Conservation (phyloP, 2,329 filamentous ascomycete genomes). For the Cryphonectria parasitica region DNA sequence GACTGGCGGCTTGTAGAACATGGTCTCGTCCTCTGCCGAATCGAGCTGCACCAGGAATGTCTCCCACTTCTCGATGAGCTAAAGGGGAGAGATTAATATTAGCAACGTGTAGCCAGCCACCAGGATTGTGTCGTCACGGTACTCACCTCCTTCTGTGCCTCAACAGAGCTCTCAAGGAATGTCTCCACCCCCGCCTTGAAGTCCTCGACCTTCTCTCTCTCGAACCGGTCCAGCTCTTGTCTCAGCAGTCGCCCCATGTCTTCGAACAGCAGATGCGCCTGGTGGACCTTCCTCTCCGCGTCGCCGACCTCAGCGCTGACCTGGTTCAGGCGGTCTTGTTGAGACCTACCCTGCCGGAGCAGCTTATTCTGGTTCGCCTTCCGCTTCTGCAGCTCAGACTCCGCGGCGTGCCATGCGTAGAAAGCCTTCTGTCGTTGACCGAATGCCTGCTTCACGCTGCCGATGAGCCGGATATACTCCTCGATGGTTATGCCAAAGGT, state of each 20-base stretch:
- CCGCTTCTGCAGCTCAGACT: constrained; percentile 88
- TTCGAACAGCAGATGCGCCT: constrained; percentile 87
- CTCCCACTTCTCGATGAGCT: constrained; percentile 90
- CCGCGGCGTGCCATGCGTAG: constrained; percentile 89
- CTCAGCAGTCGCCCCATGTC: constrained; percentile 97
- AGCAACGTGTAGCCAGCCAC: not conserved
- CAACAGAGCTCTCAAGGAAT: constrained; percentile 93
- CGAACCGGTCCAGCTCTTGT: constrained; percentile 88
- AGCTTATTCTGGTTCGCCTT: constrained; percentile 90
- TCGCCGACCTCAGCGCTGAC: constrained; percentile 93
- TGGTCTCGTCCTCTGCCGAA: constrained; percentile 81
- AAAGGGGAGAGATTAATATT: constrained; percentile 30
- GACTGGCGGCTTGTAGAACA: constrained; percentile 68
- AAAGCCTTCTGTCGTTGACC: constrained; percentile 92
- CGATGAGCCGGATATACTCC: constrained; percentile 95
- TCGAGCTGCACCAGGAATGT: constrained; percentile 97
- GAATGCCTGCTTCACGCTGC: constrained; percentile 93
- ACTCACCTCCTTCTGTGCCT: constrained; percentile 95
- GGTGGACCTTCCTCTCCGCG: constrained; percentile 89
- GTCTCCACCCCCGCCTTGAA: constrained; percentile 99
- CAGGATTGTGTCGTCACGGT: constrained; percentile 1
- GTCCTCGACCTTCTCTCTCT: constrained; percentile 97
- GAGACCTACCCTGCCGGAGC: constrained; percentile 90
- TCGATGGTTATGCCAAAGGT: constrained; percentile 98
- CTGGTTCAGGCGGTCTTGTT: constrained; percentile 93